Conservation (phyloP, 805 yeast genomes). For the Ogataea haglerorum region DNA sequence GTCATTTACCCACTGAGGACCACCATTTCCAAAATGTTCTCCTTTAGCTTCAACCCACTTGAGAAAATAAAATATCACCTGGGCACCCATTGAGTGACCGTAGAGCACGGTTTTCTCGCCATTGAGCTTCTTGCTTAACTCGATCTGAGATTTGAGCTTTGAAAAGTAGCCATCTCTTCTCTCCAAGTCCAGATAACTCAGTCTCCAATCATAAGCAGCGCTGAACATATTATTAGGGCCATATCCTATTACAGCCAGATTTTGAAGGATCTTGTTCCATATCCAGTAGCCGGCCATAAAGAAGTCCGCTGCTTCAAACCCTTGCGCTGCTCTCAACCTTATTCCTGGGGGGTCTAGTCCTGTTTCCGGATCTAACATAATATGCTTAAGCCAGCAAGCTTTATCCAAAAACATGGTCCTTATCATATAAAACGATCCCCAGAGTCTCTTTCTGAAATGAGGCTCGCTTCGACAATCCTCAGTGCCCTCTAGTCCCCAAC, state of each 20-base stretch:
- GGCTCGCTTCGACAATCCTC: conserved; percentile 77
- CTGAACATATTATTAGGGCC: conserved; percentile 86
- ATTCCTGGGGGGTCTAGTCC: conserved; percentile 89
- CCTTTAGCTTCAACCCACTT: conserved; percentile 97
- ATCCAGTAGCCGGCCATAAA: conserved; percentile 98
- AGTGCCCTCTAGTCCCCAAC: conserved; percentile 80
- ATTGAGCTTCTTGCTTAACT: conserved; percentile 46
- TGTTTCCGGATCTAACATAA: conserved; percentile 84
- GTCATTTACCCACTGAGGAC: conserved; percentile 80
- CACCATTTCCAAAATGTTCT: conserved; percentile 83
- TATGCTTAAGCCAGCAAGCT: conserved; percentile 88
- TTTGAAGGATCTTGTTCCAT: conserved; percentile 95
- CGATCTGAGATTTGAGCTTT: conserved; percentile 70
- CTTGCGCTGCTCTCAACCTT: conserved; percentile 85
- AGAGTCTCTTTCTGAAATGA: conserved; percentile 85
- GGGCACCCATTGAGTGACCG: conserved; percentile 98
- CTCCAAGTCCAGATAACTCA: conserved; percentile 86
- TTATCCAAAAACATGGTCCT: conserved; percentile 89
- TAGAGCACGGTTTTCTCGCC: conserved; percentile 71
- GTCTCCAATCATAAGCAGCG: conserved; percentile 96
- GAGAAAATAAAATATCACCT: conserved; percentile 79
- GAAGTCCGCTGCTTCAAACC: conserved; percentile 95
- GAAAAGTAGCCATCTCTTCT: conserved; percentile 82
- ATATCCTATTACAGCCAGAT: conserved; percentile 89
- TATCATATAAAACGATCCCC: conserved; percentile 98